Base-by-base conservation (phyloP, 768 basidiomycete genomes). In the Leccinum obscurum region DNA sequence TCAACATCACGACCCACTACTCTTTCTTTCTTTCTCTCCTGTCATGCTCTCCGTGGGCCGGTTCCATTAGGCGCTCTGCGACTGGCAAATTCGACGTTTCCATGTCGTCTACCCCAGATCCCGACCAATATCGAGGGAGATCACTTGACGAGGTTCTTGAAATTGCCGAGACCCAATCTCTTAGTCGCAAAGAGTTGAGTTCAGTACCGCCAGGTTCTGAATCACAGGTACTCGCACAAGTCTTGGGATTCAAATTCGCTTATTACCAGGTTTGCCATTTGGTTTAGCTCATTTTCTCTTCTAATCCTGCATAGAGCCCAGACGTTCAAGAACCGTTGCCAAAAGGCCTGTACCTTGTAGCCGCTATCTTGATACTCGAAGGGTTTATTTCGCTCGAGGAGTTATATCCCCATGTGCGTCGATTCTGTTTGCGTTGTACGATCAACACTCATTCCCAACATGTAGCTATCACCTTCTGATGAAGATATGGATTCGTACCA, bases 211-310 rank as follows among this genome's bases (percentile, higher is more conserved):
- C 69, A 14, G 65, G 68, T 4, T 68, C 70, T 28, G 78, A 83
- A 54, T 79, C 87, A 26, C 81, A 84, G 54, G 88, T 92, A 22
- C 76, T 92, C 58, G 88, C 93, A 14, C 95, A 99, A 76, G 91
- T 98, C 7, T 78, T 99, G 22, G 97, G 97, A n/a, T 98, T 98
- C 83, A 99, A 99, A 75, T 96, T 97, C 68, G 82, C 84, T 9
- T 87, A 89, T 71, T 95, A 96, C 74, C 89, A 95, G 77, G 95
- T 94, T 63, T 52, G 82, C 66, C 59, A 48, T 62, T 50, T 28
- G n/a, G 39, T 46, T 10, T 37, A 15, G 14, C 17, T 22, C 44
- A 44, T 49, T 20, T 58, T 56, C 44, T 53, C 39, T 37, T 66
- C 65, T 74, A 55, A 70, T 44, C 22, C 3, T 37, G 39, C 4